Evolutionary conservation across 352 stramenopile species (phyloP), one percentile per base, ranked within the genome.

Genomic region (Thalassiosira mediterranea): DNA sequence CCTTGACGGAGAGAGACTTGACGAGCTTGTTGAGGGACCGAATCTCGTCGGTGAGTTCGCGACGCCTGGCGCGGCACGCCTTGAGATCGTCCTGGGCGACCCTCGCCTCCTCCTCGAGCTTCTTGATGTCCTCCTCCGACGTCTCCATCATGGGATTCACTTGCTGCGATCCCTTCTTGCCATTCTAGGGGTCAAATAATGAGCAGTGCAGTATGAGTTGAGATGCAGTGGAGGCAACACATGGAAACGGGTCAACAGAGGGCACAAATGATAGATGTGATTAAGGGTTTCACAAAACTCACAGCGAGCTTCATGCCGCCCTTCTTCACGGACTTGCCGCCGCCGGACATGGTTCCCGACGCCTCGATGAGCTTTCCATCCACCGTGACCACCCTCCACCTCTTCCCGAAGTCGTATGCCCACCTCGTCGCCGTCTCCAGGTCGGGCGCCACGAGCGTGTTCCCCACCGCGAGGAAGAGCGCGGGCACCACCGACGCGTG

Each of bases 301-400:
- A 90, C 87, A 49, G 79, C 71, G 51, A 92, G 66, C 56, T 84
- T 83, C 95, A 99, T 98, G n/a, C 95, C 95, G 17, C 96, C 97
- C 26, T 91, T 96, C 31, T 94, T 89, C 19, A 96, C 93, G 28
- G 81, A 87, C 31, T 96, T 98, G 21, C 97, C 97, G 81, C 97
- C 97, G 59, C 97, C 97, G 2, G 95, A 96, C 97, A 99, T 99
- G 4, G 97, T 97, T 56, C 97, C 97, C n/a, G 94, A 97, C 38
- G 96, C 96, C 54, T 99, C 97, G 34, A 99, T 98, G 0, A 99
- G 76, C 71, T 99, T 94, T 4, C 97, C 97, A 59, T 97, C 93
- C 1, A 97, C 62, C 1, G 97, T 99, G n/a, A 99, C 97, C 13
- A 99, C 96, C 61, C 97, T 94, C 85, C 96, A 98, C 4, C 90